Evolutionary conservation across 768 basidiomycete genomes (phyloP), one percentile per base, ranked within the genome.

Genomic region (Russula lepida): DNA sequence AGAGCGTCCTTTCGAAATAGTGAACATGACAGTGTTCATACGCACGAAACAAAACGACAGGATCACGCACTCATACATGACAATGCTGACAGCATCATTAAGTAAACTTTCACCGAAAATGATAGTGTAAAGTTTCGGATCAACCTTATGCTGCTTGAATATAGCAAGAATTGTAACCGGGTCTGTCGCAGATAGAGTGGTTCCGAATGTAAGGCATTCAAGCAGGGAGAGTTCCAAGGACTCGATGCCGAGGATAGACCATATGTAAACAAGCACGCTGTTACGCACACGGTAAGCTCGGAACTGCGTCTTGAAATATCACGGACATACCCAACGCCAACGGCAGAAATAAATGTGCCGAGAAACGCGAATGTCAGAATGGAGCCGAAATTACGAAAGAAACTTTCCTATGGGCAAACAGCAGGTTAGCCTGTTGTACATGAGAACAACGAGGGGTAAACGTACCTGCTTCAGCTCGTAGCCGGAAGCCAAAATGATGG

Each of bases 71-170:
- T 99, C 97, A 74, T 98, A 98, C 90, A 99, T 94, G 73, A 98
- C 95, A 77, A 98, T 98, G 81, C 92, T 93, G 69, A 98, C 97
- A 21, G 97, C 97, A 78, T 99, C 97, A 75, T 99, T 99, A 62
- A 99, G 76, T 60, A 99, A 79, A 74, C 87, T 90, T 74, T 98
- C 97, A 28, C 97, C 97, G 69, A 98, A 99, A 66, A 99, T 99
- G 73, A 98, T 83, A 48, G 86, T 89, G 75, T 98, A 98, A 9
- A 99, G 79, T 71, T 98, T 98, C 0, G 97, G 95, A 74, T 99
- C 97, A 68, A 98, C 95, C 71, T 98, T 97, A 77, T 95, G 90
- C 68, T 97, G 92, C 68, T 97, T 93, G 79, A 99, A 99, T 56
- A 99, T 98, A 47, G 95, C 92, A 33, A 99, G 80, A 70, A 99